Evolutionary conservation across 345 rosid species (phyloP).

Genomic region (Murraya paniculata): DNA sequence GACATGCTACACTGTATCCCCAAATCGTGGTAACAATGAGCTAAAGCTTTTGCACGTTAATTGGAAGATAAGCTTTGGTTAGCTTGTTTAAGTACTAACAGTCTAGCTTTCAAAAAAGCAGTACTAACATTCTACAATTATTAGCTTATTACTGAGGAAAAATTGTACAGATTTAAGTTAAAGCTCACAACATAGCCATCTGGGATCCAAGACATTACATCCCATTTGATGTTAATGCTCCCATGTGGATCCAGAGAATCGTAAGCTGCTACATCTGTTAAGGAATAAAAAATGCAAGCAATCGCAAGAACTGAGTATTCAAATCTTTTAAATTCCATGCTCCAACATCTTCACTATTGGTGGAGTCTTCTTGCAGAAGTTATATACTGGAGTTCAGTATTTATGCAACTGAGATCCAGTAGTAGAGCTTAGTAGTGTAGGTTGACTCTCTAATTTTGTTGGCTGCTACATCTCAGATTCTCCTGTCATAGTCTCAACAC

Average conservation of each 20-base stretch:
- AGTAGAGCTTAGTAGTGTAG: not conserved
- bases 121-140: no score
- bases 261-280: constrained; percentile 33
- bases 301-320: not conserved
- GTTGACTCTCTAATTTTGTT: not conserved
- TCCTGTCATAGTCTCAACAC: not conserved
- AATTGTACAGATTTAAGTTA: not conserved
- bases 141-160: no score
- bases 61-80: not conserved
- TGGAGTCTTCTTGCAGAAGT: not conserved
- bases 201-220: constrained; percentile 60
- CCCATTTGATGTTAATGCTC: constrained; percentile 79
- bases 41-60: not conserved
- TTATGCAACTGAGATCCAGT: not conserved
- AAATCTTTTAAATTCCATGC: constrained; percentile 11
- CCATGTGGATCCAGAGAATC: constrained; percentile 76
- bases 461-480: constrained; percentile 1
- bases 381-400: not conserved
- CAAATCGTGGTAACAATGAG: not conserved
- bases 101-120: not conserved
- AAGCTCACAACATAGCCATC: constrained; percentile 70
- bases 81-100: not conserved
- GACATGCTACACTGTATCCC: not conserved
- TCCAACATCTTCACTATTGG: not conserved
- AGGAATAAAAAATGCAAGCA: not conserved